Evolutionary conservation across 176 grass and related monocot species (phyloP).

Genomic region (Carex parvula): DNA sequence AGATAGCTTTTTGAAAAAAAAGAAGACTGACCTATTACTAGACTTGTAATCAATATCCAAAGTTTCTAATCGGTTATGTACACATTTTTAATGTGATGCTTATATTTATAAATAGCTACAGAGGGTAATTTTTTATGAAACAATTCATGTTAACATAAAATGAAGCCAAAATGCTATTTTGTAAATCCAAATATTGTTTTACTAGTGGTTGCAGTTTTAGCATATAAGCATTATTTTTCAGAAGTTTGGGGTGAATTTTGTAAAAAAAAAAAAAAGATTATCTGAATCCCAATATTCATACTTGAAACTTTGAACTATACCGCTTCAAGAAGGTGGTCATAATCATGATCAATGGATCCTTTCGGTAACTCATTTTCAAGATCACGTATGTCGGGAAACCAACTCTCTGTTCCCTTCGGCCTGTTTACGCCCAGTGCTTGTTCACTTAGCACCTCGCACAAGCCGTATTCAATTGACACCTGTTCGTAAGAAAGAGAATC

Average conservation of each 20-base stretch:
- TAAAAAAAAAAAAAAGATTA: neutral
- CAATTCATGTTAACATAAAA: neutral
- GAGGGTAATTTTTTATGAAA: neutral
- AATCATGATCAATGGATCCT: constrained; percentile 57
- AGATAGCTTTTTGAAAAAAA: neutral
- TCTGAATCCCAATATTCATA: neutral
- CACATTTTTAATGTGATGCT: neutral
- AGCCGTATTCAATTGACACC: constrained; percentile 74
- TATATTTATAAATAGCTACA: neutral
- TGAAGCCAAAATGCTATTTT: neutral
- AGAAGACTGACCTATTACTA: no score
- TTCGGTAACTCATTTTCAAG: constrained; percentile 52
- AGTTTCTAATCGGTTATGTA: neutral
- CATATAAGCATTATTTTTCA: neutral
- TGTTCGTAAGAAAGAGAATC: constrained; percentile 20
- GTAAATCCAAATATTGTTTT: neutral
- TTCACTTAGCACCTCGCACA: constrained; percentile 74
- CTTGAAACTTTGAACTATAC: constrained; percentile 27
- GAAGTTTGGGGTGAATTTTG: neutral
- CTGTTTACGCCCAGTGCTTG: constrained; percentile 40
- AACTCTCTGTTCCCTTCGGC: constrained; percentile 30
- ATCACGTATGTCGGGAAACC: constrained; percentile 52
- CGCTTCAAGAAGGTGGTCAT: constrained; percentile 39
- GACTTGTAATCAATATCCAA: no score
- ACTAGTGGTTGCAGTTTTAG: neutral